Conservation (phyloP, 805 yeast genomes). For the Saccharomycopsis oosterbeekiorum region DNA sequence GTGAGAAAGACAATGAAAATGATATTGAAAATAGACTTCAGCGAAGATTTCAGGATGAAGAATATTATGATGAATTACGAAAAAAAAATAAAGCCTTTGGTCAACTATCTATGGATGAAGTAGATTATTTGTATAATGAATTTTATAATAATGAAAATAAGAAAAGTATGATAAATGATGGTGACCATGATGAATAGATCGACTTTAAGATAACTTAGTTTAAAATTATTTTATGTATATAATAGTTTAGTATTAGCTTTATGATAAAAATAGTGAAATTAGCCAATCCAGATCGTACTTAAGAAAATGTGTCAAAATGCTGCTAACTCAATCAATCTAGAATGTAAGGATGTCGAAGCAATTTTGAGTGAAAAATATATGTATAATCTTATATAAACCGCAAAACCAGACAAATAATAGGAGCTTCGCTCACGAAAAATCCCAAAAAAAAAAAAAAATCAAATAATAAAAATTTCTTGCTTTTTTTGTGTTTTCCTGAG, state of each 20-base stretch:
- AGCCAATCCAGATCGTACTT: no score
- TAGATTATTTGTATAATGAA: constrained; percentile 15
- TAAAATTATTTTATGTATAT: no score
- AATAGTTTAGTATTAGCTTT: no score
- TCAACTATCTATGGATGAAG: constrained; percentile 8
- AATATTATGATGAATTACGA: constrained; percentile 3
- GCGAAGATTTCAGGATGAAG: constrained; percentile 5
- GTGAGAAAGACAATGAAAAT: neutral
- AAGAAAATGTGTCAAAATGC: neutral
- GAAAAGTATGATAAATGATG: constrained; percentile 4
- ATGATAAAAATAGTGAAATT: no score
- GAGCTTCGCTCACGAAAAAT: neutral
- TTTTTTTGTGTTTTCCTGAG: no score
- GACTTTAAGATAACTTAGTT: no score
- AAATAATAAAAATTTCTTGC: no score
- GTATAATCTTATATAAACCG: neutral
- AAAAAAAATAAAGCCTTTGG: constrained; percentile 5
- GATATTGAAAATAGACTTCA: neutral
- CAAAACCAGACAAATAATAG: neutral
- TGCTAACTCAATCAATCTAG: neutral
- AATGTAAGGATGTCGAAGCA: neutral
- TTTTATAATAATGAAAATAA: constrained; percentile 10
- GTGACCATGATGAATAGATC: neutral
- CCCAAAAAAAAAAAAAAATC: no score
- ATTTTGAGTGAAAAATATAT: no score